Conservation (phyloP, 1,284 basidiomycete genomes). For the Austroboletus niveus region DNA sequence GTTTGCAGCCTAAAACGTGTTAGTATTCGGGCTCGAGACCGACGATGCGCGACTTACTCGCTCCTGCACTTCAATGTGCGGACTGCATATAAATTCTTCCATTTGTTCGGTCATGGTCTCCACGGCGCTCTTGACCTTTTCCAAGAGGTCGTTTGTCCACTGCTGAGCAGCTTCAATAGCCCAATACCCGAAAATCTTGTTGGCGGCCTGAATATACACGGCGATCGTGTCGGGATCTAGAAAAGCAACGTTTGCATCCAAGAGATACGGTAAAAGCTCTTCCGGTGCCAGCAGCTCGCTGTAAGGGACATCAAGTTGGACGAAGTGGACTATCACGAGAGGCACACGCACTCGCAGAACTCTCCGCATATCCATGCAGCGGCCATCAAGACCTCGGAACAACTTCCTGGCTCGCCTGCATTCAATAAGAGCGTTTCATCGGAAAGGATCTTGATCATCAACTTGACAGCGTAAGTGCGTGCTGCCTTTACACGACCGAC, state of each 20-base stretch:
- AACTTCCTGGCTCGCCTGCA: slow-evolving; percentile 60
- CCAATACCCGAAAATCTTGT: slow-evolving; percentile 89
- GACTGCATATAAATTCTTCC: slow-evolving; percentile 51
- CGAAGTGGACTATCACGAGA: not conserved
- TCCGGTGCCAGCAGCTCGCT: slow-evolving; percentile 73
- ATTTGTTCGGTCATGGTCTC: slow-evolving; percentile 58
- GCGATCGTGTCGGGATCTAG: slow-evolving; percentile 64
- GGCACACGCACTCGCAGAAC: slow-evolving; percentile 66
- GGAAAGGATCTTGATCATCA: slow-evolving; percentile 76
- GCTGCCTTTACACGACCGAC: slow-evolving; percentile 78
- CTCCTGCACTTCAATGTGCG: slow-evolving; percentile 89
- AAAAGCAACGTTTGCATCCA: slow-evolving; percentile 54
- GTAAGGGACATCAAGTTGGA: slow-evolving; percentile 6
- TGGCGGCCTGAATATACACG: slow-evolving; percentile 78
- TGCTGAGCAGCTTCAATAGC: slow-evolving; percentile 67
- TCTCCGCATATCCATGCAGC: slow-evolving; percentile 97
- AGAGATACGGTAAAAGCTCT: slow-evolving; percentile 66
- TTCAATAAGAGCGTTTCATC: slow-evolving; percentile 73
- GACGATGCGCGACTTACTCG: slow-evolving; percentile 54
- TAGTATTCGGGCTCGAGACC: not conserved
- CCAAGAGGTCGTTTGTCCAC: slow-evolving; percentile 73
- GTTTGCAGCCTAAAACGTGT: slow-evolving; percentile 65
- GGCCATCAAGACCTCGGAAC: slow-evolving; percentile 84
- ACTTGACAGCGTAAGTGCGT: slow-evolving; percentile 74
- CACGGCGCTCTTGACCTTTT: slow-evolving; percentile 61